These are phyloP conservation scores for Flaveria sonorensis DNA, from an alignment of 129 eudicot species.

Conservation along the genomic window DNA sequence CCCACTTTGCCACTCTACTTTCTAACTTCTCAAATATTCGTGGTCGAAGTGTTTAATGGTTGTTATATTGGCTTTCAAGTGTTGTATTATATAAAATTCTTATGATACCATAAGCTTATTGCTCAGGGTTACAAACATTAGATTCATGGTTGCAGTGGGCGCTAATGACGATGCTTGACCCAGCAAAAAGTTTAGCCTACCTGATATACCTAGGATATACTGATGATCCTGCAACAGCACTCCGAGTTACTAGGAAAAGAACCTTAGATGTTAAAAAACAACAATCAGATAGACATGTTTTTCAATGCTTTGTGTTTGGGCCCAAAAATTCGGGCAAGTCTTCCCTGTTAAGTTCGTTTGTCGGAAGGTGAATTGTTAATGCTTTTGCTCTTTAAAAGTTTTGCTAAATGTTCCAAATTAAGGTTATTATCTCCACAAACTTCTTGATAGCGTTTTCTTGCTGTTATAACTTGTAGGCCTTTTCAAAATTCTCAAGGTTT, in stretches of 20 bases:
- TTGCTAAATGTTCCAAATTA: background rate
- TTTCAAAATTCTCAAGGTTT: slow-evolving; percentile 53
- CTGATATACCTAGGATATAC: slow-evolving; percentile 77
- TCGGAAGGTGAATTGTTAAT: slow-evolving; percentile 60
- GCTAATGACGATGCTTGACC: slow-evolving; percentile 81
- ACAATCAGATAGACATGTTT: slow-evolving; percentile 86
- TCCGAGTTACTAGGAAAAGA: slow-evolving; percentile 73
- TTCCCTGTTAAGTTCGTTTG: slow-evolving; percentile 65
- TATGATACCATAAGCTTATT: slow-evolving; percentile 6
- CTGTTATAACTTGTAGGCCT: slow-evolving; percentile 57
- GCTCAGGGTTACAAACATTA: slow-evolving; percentile 13
- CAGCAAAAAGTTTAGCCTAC: slow-evolving; percentile 75
- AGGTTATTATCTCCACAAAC: slow-evolving; percentile 13
- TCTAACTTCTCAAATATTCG: slow-evolving; percentile 3
- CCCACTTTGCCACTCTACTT: background rate
- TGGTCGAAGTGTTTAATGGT: slow-evolving; percentile 11
- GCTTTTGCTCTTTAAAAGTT: background rate
- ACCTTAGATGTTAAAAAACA: slow-evolving; percentile 72
- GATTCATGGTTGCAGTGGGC: slow-evolving; percentile 68
- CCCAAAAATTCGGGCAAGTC: slow-evolving; percentile 85
- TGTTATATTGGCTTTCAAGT: slow-evolving; percentile 9
- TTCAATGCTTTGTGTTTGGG: slow-evolving; percentile 84
- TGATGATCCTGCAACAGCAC: slow-evolving; percentile 78
- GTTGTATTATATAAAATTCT: background rate
- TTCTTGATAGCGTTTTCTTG: slow-evolving; percentile 5